Conservation (phyloP, 805 yeast species). For the Ogataea zsoltii region DNA sequence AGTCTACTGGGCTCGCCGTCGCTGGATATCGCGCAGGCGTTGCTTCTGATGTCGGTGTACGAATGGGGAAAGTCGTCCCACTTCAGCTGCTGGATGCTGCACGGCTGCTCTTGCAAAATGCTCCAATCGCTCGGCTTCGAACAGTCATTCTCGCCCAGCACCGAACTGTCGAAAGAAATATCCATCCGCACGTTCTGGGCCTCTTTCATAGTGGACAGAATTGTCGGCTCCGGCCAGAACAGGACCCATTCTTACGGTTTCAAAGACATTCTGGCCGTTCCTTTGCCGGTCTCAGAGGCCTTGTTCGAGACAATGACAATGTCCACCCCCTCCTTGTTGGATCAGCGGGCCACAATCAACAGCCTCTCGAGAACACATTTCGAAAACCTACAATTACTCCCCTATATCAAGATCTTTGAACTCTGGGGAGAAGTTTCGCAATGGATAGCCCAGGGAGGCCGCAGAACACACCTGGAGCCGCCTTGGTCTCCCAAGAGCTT, state of each 20-base stretch:
- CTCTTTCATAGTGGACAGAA: conserved; percentile 10
- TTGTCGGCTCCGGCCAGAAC: conserved; percentile 12
- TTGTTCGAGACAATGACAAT: conserved; percentile 1
- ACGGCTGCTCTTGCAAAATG: conserved; percentile 11
- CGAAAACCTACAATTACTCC: conserved; percentile 2
- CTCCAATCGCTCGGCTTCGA: conserved; percentile 10
- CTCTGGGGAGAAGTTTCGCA: conserved; percentile 14
- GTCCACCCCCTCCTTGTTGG: not conserved
- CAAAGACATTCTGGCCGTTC: conserved; percentile 1
- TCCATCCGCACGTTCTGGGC: conserved; percentile 14
- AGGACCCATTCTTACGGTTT: conserved; percentile 3
- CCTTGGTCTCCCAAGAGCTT: conserved; percentile 10
- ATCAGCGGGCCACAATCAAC: not conserved
- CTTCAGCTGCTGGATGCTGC: conserved; percentile 14
- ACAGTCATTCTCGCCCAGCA: not conserved
- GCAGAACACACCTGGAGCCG: conserved; percentile 2
- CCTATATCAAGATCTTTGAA: conserved; percentile 7
- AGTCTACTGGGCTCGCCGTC: conserved; percentile 4
- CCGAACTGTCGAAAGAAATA: conserved; percentile 7
- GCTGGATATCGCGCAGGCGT: conserved; percentile 7
- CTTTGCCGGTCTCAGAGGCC: conserved; percentile 11
- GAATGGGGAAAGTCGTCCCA: conserved; percentile 11
- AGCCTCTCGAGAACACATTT: not conserved
- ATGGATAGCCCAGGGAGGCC: conserved; percentile 10
- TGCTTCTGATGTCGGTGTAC: conserved; percentile 7